Evolutionary conservation across 2,329 filamentous ascomycete species (phyloP).

Genomic region (Colletotrichum gigasporum): DNA sequence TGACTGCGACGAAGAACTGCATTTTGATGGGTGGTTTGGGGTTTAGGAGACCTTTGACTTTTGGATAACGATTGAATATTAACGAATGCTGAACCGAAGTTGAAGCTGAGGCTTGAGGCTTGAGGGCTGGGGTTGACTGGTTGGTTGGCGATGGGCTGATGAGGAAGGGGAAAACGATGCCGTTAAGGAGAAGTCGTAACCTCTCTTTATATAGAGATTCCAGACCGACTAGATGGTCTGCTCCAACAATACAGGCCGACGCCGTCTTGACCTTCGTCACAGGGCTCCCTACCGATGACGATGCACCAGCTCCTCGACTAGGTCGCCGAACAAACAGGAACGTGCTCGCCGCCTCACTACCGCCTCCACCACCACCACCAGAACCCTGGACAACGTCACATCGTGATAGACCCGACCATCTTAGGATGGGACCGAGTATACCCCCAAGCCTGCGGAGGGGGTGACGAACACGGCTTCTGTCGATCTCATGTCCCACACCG

Average conservation of each 20-base stretch:
- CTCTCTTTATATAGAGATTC: slow-evolving; percentile 23
- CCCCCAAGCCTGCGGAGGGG: neutral
- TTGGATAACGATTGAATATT: neutral
- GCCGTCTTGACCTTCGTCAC: slow-evolving; percentile 25
- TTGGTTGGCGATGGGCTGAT: slow-evolving; percentile 9
- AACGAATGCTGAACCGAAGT: neutral
- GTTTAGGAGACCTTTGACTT: too few relatives aligned
- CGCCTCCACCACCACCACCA: neutral
- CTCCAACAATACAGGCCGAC: neutral
- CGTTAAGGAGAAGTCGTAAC: neutral
- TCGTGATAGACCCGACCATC: slow-evolving; percentile 15
- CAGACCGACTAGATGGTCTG: neutral
- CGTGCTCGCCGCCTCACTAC: neutral
- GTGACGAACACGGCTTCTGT: slow-evolving; percentile 21
- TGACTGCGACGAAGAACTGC: slow-evolving; percentile 29
- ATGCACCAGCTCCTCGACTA: neutral
- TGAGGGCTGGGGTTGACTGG: neutral
- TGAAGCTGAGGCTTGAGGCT: neutral
- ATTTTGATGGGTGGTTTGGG: slow-evolving; percentile 6
- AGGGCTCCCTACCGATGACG: slow-evolving; percentile 20
- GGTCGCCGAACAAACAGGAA: neutral
- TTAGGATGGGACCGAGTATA: slow-evolving; percentile 17
- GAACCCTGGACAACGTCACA: slow-evolving; percentile 13
- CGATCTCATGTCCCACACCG: slow-evolving; percentile 19
- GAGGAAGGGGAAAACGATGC: neutral